Base-by-base conservation (phyloP, 2,329 filamentous ascomycete species). In the Aulographum hederae region DNA sequence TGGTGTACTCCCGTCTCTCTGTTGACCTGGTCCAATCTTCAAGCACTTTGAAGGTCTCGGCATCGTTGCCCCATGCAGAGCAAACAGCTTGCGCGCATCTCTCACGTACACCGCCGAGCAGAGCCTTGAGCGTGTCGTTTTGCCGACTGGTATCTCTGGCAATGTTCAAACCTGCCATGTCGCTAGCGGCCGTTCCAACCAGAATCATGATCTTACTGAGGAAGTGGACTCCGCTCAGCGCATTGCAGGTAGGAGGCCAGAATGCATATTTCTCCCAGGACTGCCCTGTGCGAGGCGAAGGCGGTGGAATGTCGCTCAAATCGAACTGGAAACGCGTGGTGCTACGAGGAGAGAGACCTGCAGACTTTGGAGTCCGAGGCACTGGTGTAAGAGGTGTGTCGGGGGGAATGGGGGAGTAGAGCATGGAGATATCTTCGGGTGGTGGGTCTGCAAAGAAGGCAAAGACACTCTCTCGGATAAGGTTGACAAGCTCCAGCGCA, bases 251-350 rank as follows among this genome's bases (percentile, higher is more conserved):
- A 0, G 86, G 89, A 3, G 86, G 85, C 85, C 86, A 95, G 53
- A 95, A 98, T 0, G 85, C 86, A 51, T 57, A 89, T 72, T 56
- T 86, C 78, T 95, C 89, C 82, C 84, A 95, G 0, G 75, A 60
- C 43, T 93, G 82, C 4, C 85, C 86, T 28, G 69, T 69, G 42
- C 67, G 51, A 4, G 54, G 79, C 0, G 82, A 80, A 0, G 78
- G 81, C 2, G 76, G 73, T 2, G 82, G 85, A 2, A 80, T 60
- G 38, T 79, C 84, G 46, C 69, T 77, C 0, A 71, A 63, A 46
- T 93, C 82, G 37, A 93, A 71, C 34, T 74, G 78, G 53, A 92
- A 86, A 2, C 78, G 70, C 28, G 77, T 73, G 41, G 81, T 78
- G 33, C 58, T 57, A 6, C 73, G 68, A 13, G 67, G 70, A 5